phyloP scores from a whole-genome alignment of 2,329 filamentous ascomycete genomes.

The Hymenoscyphus infarciens region DNA sequence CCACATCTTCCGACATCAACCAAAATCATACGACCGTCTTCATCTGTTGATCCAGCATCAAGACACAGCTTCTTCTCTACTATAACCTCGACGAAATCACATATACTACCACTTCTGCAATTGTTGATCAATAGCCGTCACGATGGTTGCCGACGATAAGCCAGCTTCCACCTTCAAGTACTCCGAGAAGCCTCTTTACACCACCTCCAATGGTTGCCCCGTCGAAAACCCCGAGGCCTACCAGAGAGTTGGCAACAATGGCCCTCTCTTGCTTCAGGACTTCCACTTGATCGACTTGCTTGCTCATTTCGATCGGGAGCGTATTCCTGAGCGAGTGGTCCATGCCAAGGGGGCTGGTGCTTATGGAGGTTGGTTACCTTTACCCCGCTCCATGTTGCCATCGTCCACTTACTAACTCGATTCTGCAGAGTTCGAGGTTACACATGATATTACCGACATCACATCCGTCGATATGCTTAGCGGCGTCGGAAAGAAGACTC shows the following conservation, averaged over 20 bases:
- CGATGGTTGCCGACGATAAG: conserved; percentile 43
- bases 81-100: neutral
- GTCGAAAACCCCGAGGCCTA: conserved; percentile 49
- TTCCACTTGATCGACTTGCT: conserved; percentile 63
- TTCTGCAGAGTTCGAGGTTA: conserved; percentile 30
- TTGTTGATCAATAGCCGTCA: conserved; percentile 25
- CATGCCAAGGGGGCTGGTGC: conserved; percentile 55
- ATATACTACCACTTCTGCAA: conserved; percentile 6
- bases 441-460: conserved; percentile 32
- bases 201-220: conserved; percentile 57
- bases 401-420: conserved; percentile 13
- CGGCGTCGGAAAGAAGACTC: conserved; percentile 65
- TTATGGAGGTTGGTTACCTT: conserved; percentile 28
- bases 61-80: neutral
- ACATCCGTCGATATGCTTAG: conserved; percentile 38
- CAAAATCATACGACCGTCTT: neutral
- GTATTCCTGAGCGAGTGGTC: conserved; percentile 53
- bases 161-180: conserved; percentile 49
- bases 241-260: conserved; percentile 53
- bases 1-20: neutral
- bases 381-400: neutral
- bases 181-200: conserved; percentile 56
- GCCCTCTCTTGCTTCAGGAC: conserved; percentile 60
- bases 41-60: conserved; percentile 4
- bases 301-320: conserved; percentile 50